phyloP scores from a whole-genome alignment of 352 stramenopile genomes.

The Pythium pyrilobum region DNA sequence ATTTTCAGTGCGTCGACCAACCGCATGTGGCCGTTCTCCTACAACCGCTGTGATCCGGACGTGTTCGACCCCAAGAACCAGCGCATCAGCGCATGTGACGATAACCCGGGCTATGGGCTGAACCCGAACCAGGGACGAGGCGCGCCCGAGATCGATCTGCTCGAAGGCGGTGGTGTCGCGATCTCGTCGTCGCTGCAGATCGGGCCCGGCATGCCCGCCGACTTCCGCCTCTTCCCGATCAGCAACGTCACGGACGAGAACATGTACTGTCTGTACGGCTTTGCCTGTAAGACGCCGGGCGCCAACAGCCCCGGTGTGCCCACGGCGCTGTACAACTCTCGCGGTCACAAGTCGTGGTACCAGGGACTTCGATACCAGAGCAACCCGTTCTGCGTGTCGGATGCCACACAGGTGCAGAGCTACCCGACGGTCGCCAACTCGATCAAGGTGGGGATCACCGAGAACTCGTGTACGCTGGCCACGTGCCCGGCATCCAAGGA shows the following conservation, averaged over 20 bases:
- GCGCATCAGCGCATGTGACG: conserved; percentile 83
- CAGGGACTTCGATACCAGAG: conserved; percentile 43
- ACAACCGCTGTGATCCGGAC: conserved; percentile 67
- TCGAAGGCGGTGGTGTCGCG: conserved; percentile 58
- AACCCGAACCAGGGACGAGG: conserved; percentile 39
- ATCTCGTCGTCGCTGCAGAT: conserved; percentile 84
- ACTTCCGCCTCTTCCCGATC: conserved; percentile 19
- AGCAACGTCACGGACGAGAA: conserved; percentile 8
- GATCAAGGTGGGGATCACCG: conserved; percentile 38
- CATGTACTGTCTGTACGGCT: conserved; percentile 34
- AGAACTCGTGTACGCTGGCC: conserved; percentile 34
- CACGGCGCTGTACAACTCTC: conserved; percentile 28
- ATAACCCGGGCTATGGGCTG: conserved; percentile 81
- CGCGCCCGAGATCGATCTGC: conserved; percentile 89
- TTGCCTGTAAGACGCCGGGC: conserved; percentile 33
- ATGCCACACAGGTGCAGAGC: conserved; percentile 12
- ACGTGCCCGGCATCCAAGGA: conserved; percentile 51
- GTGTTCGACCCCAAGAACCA: conserved; percentile 69
- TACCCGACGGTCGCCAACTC: conserved; percentile 39
- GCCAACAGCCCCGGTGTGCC: conserved; percentile 11
- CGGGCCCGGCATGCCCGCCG: conserved; percentile 28
- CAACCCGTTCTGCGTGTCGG: conserved; percentile 33
- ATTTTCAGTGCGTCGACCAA: conserved; percentile 66
- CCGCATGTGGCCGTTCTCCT: conserved; percentile 91
- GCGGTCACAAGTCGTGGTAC: conserved; percentile 43